phyloP scores from a whole-genome alignment of 2,329 filamentous ascomycete genomes.

The Aspergillus awamori region DNA sequence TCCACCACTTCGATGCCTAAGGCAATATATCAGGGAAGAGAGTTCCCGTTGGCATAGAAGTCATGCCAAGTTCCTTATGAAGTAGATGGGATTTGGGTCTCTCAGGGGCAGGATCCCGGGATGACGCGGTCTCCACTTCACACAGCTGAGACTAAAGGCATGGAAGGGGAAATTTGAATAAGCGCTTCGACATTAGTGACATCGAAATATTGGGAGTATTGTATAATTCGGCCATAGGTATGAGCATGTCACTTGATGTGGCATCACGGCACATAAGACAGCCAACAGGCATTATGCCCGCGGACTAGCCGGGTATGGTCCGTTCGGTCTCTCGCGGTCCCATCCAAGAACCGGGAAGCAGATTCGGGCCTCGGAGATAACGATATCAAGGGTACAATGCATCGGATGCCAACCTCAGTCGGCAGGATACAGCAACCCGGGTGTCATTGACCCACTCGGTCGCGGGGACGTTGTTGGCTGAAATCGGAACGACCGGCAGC shows the following conservation, averaged over 20 bases:
- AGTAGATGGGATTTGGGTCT: not conserved
- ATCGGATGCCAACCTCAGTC: not conserved
- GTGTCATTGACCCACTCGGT: not conserved
- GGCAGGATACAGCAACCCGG: not conserved
- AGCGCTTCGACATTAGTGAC: not conserved
- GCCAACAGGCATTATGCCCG: not conserved
- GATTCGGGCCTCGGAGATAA: not conserved
- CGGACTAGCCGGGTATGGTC: not conserved
- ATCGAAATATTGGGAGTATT: not conserved
- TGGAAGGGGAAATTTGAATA: not conserved
- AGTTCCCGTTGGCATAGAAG: not conserved
- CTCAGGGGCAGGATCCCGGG: not conserved
- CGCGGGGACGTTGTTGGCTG: not conserved
- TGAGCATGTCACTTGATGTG: not conserved
- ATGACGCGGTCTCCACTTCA: not conserved
- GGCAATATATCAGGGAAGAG: not conserved
- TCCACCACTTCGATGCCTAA: not conserved
- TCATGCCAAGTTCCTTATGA: not conserved
- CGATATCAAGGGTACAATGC: not conserved
- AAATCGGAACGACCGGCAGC: not conserved
- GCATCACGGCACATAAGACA: not conserved
- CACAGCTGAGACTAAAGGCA: not conserved
- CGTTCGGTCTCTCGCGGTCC: not conserved
- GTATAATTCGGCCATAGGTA: not conserved
- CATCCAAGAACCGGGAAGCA: not conserved